A percentile compares a stretch with the other conserved stretches of the same genome.
phyloP scores from a whole-genome alignment of 371 early-diverging fungal genomes.

The Syncephalastrum contaminatum region DNA sequence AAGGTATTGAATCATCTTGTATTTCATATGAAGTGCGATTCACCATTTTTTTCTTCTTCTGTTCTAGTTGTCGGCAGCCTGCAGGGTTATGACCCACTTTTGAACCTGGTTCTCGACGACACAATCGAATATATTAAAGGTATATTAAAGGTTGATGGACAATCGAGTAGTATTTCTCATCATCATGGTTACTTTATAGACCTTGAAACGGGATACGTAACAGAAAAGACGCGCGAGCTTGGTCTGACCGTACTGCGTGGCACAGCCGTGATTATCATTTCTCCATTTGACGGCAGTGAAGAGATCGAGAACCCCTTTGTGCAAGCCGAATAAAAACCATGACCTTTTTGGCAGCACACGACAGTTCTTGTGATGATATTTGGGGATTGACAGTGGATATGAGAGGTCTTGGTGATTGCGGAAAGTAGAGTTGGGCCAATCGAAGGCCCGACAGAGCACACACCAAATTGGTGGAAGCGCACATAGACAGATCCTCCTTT shows the following conservation, averaged over 20 bases:
- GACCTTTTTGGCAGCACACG: too few relatives aligned
- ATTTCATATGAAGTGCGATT: background rate
- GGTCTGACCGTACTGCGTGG: constrained; percentile 92
- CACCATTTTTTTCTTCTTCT: constrained; percentile 10
- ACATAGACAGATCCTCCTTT: too few relatives aligned
- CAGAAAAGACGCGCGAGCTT: constrained; percentile 67
- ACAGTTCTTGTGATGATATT: too few relatives aligned
- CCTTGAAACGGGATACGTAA: constrained; percentile 64
- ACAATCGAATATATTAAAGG: constrained; percentile 80
- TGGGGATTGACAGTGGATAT: too few relatives aligned
- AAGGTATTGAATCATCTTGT: constrained; percentile 60
- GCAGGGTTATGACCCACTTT: constrained; percentile 91
- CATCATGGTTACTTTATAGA: constrained; percentile 41
- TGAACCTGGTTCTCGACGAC: constrained; percentile 93
- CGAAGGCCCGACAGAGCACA: too few relatives aligned
- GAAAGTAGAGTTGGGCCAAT: too few relatives aligned
- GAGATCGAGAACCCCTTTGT: constrained; percentile 92
- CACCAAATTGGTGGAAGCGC: too few relatives aligned
- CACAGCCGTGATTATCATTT: constrained; percentile 85
- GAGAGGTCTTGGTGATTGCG: too few relatives aligned
- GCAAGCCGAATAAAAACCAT: too few relatives aligned
- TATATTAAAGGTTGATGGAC: constrained; percentile 23
- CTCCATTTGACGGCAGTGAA: constrained; percentile 89
- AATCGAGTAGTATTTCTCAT: background rate
- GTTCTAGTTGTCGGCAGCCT: constrained; percentile 83